Evolutionary conservation across 2,329 filamentous ascomycete species (phyloP).

Genomic region (Alternaria infectoria): DNA sequence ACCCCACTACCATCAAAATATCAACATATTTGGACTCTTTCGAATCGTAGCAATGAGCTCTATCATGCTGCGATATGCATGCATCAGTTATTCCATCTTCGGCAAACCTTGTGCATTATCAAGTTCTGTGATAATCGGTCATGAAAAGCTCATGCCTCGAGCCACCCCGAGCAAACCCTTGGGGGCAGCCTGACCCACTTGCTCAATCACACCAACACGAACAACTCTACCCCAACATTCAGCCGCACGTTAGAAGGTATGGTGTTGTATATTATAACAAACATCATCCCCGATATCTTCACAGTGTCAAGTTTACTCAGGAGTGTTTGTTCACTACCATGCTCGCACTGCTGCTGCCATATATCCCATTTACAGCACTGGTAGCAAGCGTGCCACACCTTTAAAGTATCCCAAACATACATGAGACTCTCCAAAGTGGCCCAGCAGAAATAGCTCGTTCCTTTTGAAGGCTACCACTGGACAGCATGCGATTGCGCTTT

Average conservation of each 20-base stretch:
- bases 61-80: constrained; percentile 16
- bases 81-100: constrained; percentile 8
- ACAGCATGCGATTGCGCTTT: neutral
- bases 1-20: constrained; percentile 44
- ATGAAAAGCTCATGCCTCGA: constrained; percentile 31
- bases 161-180: constrained; percentile 37
- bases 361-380: neutral
- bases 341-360: neutral
- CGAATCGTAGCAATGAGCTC: constrained; percentile 53
- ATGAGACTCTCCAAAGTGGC: neutral
- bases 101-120: constrained; percentile 12
- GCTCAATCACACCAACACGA: constrained; percentile 18
- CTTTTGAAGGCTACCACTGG: neutral
- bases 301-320: constrained; percentile 18
- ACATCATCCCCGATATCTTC: neutral
- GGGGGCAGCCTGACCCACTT: constrained; percentile 42
- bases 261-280: neutral
- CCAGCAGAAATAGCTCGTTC: neutral
- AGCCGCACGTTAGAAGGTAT: constrained; percentile 13
- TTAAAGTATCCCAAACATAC: neutral
- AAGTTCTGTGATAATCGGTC: constrained; percentile 15
- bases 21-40: constrained; percentile 71
- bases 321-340: neutral
- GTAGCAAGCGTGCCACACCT: neutral
- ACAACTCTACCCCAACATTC: constrained; percentile 17